These are phyloP conservation scores for Coprinopsis cinerea DNA, from an alignment of 768 basidiomycete genomes.

Conservation along the genomic window DNA sequence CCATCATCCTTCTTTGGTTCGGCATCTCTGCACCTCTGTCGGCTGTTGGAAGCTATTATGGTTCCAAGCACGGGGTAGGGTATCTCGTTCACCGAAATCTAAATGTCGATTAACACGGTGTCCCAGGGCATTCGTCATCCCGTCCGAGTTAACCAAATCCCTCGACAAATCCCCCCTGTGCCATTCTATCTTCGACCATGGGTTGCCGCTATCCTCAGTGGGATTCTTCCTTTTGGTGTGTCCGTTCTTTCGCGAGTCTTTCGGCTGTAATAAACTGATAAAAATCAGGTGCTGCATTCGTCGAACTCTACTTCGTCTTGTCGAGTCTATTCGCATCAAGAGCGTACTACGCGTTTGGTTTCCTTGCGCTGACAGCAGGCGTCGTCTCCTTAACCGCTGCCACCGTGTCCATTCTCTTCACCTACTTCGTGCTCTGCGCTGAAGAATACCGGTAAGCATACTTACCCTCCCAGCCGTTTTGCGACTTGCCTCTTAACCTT, in stretches of 20 bases:
- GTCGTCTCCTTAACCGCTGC: slow-evolving; percentile 85
- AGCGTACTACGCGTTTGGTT: slow-evolving; percentile 95
- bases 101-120: background rate
- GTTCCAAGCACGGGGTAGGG: slow-evolving; percentile 79
- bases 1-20: slow-evolving; percentile 86
- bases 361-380: slow-evolving; percentile 79
- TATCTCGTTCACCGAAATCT: background rate
- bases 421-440: slow-evolving; percentile 88
- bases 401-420: slow-evolving; percentile 83
- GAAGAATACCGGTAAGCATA: slow-evolving; percentile 80
- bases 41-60: slow-evolving; percentile 79
- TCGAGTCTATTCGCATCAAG: slow-evolving; percentile 88
- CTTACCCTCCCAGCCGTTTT: background rate
- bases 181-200: slow-evolving; percentile 81
- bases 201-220: slow-evolving; percentile 79
- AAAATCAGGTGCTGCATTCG: slow-evolving; percentile 77
- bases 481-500: slow-evolving; percentile 2
- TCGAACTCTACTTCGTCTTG: slow-evolving; percentile 90
- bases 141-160: slow-evolving; percentile 87
- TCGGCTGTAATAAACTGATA: slow-evolving; percentile 8
- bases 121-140: slow-evolving; percentile 69
- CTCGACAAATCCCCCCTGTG: slow-evolving; percentile 88
- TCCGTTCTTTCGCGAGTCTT: background rate
- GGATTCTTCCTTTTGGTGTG: slow-evolving; percentile 84
- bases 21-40: slow-evolving; percentile 90